Conservation (phyloP, 768 basidiomycete genomes). For the Tulasnella sp. region DNA sequence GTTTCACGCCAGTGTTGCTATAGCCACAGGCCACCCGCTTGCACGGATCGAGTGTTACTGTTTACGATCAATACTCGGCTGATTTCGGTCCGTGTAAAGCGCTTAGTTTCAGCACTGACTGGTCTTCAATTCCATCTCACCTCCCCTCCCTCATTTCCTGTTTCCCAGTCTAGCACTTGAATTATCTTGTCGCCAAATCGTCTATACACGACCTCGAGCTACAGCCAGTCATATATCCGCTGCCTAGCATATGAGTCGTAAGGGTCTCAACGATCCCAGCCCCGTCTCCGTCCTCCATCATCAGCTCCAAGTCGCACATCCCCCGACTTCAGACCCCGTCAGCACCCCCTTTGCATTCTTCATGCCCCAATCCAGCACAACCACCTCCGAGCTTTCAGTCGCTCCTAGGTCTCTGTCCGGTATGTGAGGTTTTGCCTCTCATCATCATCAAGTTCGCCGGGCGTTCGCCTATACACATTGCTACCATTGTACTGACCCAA, state of each 20-base stretch:
- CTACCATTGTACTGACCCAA: not conserved
- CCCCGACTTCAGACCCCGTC: not conserved
- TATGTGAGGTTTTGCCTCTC: not conserved
- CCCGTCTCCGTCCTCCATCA: not conserved
- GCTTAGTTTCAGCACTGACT: not conserved
- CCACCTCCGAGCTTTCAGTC: not conserved
- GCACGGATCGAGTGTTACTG: no score
- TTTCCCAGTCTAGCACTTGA: no score
- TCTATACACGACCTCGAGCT: no score
- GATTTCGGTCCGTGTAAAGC: not conserved
- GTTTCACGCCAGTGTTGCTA: no score
- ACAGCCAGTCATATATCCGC: no score
- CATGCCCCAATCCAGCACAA: not conserved
- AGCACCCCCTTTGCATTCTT: constrained; percentile 11
- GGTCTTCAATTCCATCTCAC: no score
- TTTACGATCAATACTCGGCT: not conserved
- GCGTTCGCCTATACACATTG: not conserved
- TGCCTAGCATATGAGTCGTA: no score
- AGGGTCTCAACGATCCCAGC: not conserved
- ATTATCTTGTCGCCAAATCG: no score
- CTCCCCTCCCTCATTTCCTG: no score
- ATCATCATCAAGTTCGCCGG: not conserved
- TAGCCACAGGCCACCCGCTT: no score
- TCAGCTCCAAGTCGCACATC: constrained; percentile 1
- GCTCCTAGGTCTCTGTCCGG: not conserved